Evolutionary conservation across 177 flowering plant species (phyloP).

Genomic region (Tripterygium wilfordii): DNA sequence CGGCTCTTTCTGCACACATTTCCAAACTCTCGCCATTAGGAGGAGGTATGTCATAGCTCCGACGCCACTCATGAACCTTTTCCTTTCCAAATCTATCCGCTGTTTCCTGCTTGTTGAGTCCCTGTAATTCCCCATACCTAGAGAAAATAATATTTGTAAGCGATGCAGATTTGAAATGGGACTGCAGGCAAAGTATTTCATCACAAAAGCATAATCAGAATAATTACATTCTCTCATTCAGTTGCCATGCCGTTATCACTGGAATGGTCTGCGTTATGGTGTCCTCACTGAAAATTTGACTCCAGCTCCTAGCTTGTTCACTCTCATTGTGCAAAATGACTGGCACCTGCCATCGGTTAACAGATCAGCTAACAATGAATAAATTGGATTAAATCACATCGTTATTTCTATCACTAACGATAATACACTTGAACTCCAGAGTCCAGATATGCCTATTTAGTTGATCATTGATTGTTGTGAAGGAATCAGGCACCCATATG

Average conservation of each 20-base stretch:
- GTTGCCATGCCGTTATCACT: constrained; percentile 84
- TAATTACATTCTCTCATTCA: constrained; percentile 93
- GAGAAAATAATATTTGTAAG: constrained; percentile 6
- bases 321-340: constrained; percentile 75
- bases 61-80: constrained; percentile 94
- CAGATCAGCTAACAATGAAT: background rate
- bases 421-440: no score
- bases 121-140: constrained; percentile 98
- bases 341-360: constrained; percentile 62
- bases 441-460: no score
- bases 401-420: no score
- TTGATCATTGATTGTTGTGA: background rate
- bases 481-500: no score
- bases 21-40: constrained; percentile 99
- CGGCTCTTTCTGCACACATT: constrained; percentile 99
- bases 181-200: background rate
- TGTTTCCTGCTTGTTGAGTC: constrained; percentile 97
- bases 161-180: background rate
- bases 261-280: constrained; percentile 89
- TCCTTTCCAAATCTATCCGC: constrained; percentile 92
- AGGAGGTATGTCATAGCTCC: constrained; percentile 97
- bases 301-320: constrained; percentile 81
- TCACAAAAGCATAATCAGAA: constrained; percentile 1
- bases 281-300: constrained; percentile 83
- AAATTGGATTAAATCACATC: no score